Base-by-base conservation (phyloP, 169 alveolate genomes). In the Plasmodium relictum region DNA sequence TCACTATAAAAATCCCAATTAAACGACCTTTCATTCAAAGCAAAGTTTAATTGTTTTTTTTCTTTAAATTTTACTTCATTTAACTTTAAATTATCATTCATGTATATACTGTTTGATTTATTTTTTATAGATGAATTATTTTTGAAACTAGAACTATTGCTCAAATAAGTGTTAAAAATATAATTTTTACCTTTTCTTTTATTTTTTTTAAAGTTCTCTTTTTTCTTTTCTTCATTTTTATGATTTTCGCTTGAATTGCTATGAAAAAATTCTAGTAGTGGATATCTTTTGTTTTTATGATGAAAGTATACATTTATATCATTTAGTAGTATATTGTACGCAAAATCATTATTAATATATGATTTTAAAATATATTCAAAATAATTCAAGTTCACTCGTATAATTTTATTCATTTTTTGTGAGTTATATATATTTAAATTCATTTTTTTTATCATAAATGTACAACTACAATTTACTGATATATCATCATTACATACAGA, bases 261-360 rank as follows among this genome's bases (percentile, higher is more conserved):
- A 2, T 44, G n/a, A 41, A 78, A 63, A 4, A 78, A 26, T 22
- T 66, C 76, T 10, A 78, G n/a, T 3, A 78, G 31, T 20, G 89
- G 89, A 24, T 78, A 78, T 24, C 63, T 78, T 42, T 69, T 78
- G 37, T 69, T 54, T 69, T 78, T 78, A 42, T 78, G 39, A 0
- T 63, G 4, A 56, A 78, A 78, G 14, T 24, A 63, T 20, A 78
- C 8, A 3, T 14, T 56, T 0, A 59, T 58, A 52, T 78, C 89
- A 7, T 44, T 78, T 41, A 78, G 31, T 14, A 68, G 54, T 48
- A 78, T 31, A 24, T 45, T 41, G 50, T 78, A 78, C 0, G 89
- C 74, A 50, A 65, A 78, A 24, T 78, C 89, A 44, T 31, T 50
- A n/a, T 78, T 78, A 45, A 78, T 78, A 20, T 78, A 78, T 8